phyloP scores from a whole-genome alignment of 2,329 filamentous ascomycete genomes.

The Paraphoma chrysanthemicola region DNA sequence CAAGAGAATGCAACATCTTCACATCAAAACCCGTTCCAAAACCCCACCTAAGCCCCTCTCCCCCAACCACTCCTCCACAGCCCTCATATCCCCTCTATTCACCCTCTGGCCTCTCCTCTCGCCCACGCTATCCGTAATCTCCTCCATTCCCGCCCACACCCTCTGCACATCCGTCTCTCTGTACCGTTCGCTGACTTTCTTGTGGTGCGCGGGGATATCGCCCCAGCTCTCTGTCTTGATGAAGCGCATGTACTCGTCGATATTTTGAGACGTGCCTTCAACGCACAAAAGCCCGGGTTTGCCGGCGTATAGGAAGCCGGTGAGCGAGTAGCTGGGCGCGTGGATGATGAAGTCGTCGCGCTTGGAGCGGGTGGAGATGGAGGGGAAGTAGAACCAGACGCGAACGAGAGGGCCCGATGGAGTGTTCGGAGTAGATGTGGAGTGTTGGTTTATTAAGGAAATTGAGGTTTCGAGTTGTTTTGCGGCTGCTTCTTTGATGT shows the following conservation, averaged over 20 bases:
- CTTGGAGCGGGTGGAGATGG: slow-evolving; percentile 65
- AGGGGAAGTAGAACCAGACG: slow-evolving; percentile 70
- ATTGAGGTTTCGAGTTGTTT: slow-evolving; percentile 5
- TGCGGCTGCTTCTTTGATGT: slow-evolving; percentile 25
- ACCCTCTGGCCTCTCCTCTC: slow-evolving; percentile 58
- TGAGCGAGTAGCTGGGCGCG: slow-evolving; percentile 60
- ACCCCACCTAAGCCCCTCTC: slow-evolving; percentile 55
- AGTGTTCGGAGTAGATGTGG: background rate
- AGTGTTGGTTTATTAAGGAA: too few species aligned
- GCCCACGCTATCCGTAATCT: slow-evolving; percentile 61
- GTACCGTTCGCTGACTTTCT: slow-evolving; percentile 66
- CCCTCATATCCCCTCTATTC: slow-evolving; percentile 62
- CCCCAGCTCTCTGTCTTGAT: slow-evolving; percentile 70
- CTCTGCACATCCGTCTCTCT: slow-evolving; percentile 51
- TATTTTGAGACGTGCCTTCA: slow-evolving; percentile 55
- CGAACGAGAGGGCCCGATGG: slow-evolving; percentile 49
- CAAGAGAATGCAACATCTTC: too few species aligned
- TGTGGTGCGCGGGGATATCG: slow-evolving; percentile 67
- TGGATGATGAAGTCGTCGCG: slow-evolving; percentile 64
- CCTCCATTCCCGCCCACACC: slow-evolving; percentile 63
- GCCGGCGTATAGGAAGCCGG: slow-evolving; percentile 66
- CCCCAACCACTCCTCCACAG: slow-evolving; percentile 58
- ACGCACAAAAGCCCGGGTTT: slow-evolving; percentile 65
- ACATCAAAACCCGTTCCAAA: slow-evolving; percentile 53
- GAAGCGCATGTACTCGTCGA: slow-evolving; percentile 68